A percentile compares a stretch with the other conserved stretches of the same genome.
Conservation (phyloP, 2,329 filamentous ascomycete genomes). For the Cercospora nicotianae region DNA sequence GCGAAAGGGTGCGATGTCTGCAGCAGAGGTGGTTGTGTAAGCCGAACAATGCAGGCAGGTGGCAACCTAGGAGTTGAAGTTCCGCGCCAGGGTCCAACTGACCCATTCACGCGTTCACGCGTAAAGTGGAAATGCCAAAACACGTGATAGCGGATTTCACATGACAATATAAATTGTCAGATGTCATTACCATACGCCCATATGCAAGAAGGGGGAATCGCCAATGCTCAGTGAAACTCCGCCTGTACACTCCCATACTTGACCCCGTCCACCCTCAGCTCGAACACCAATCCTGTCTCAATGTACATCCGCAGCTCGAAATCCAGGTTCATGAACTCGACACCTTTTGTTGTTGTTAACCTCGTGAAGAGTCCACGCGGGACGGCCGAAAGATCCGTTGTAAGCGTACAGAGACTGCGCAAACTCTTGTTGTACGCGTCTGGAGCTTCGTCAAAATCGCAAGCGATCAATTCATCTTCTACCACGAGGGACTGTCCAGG, state of each 20-base stretch:
- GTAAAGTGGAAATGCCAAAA: slow-evolving; percentile 5
- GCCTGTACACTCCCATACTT: slow-evolving; percentile 75
- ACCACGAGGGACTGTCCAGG: slow-evolving; percentile 75
- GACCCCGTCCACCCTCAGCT: slow-evolving; percentile 75
- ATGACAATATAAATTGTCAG: background rate
- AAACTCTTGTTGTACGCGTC: slow-evolving; percentile 53
- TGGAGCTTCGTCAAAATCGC: slow-evolving; percentile 67
- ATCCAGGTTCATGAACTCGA: slow-evolving; percentile 79
- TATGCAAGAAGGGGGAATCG: background rate
- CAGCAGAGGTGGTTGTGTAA: background rate
- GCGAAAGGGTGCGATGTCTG: background rate
- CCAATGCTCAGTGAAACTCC: slow-evolving; percentile 59
- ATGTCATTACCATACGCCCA: background rate
- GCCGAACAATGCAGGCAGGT: slow-evolving; percentile 4
- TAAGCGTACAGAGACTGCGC: slow-evolving; percentile 71
- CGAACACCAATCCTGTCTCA: slow-evolving; percentile 73
- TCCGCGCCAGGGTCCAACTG: background rate
- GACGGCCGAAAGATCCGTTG: slow-evolving; percentile 75
- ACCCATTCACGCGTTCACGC: slow-evolving; percentile 7
- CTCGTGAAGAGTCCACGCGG: slow-evolving; percentile 72
- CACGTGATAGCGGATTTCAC: background rate
- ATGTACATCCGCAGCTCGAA: slow-evolving; percentile 83
- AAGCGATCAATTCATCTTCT: slow-evolving; percentile 77
- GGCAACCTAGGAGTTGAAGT: slow-evolving; percentile 2
- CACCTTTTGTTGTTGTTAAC: slow-evolving; percentile 73